Base-by-base conservation (phyloP, 1,284 basidiomycete species). In the Xerocomus nothofagi region DNA sequence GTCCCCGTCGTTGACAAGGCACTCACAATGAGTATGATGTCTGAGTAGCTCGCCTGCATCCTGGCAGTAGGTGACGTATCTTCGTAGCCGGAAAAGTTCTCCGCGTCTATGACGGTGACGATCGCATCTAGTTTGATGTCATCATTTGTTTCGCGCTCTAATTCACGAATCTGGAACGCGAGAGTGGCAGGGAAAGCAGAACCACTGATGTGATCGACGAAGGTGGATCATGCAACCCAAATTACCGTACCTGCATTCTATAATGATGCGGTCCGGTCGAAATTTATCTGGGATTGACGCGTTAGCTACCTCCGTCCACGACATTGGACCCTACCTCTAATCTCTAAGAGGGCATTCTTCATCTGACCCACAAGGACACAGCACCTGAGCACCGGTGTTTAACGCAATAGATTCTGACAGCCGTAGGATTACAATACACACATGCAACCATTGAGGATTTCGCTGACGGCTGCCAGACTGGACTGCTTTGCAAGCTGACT, bases 381-480 rank as follows among this genome's bases (percentile, higher is more conserved):
- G 63, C 91, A 93, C 80, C 90, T 92, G 48, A 14, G 9, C 14
- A 17, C 3, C 26, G 29, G 36, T 27, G 38, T 39, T 51, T 23
- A 42, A 29, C 39, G n/a, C 3, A 26, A 27, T 2, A 14, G 18
- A 4, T 20, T 34, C 33, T n/a, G n/a, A n/a, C n/a, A 11, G 21
- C 32, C 5, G 9, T 14, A 20, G 18, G 17, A 40, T 15, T 29
- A 34, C 40, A 32, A 20, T 31, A 70, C 74, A 60, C 53, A 93
- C 91, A 95, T 82, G 78, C 93, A 96, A 21, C 93, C 93, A 67
- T 95, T 96, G 55, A 93, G 71, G 43, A 96, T 95, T 69, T 95
- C 93, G 57, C 84, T 91, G 46, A 95, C 92, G 2, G 88, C 90
- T 17, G 89, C 72, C 41, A 95, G 75, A 50, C 83, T 88, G 2